Evolutionary conservation across 768 basidiomycete genomes (phyloP).

Genomic region (Russula lepida): DNA sequence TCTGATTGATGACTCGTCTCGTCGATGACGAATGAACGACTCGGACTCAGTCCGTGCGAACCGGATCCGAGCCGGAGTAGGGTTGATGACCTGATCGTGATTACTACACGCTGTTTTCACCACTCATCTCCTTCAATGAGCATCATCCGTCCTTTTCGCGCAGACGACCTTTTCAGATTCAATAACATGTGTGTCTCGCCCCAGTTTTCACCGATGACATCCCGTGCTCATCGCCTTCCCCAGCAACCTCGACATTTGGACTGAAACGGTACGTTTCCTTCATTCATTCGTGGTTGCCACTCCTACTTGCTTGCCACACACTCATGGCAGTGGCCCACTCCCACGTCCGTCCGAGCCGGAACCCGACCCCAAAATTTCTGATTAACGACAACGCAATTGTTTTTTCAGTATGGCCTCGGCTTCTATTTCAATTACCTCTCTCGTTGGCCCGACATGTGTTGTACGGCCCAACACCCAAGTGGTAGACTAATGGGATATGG

Average conservation of each 20-base stretch:
- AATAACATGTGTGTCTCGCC: constrained; percentile 64
- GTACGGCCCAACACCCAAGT: constrained; percentile 69
- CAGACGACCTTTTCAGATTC: constrained; percentile 86
- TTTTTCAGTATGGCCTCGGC: constrained; percentile 80
- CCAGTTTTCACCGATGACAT: neutral
- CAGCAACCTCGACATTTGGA: constrained; percentile 94
- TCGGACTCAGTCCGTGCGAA: no score
- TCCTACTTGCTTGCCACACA: neutral
- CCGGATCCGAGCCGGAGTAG: neutral
- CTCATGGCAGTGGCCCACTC: neutral
- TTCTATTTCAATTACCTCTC: constrained; percentile 88
- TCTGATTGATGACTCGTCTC: neutral
- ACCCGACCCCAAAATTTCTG: no score
- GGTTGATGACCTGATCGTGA: neutral
- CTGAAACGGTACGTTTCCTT: constrained; percentile 64
- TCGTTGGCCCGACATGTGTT: constrained; percentile 88
- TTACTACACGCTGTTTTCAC: neutral
- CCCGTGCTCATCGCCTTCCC: neutral
- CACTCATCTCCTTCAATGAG: constrained; percentile 63
- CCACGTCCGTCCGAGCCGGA: neutral
- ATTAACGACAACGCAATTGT: no score
- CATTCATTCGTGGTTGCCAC: no score
- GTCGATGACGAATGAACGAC: neutral
- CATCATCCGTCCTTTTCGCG: constrained; percentile 75
- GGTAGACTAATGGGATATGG: constrained; percentile 92